Percentiles rank a stretch among this genome's conserved stretches.
phyloP scores from a whole-genome alignment of 768 basidiomycete genomes.

The Cyathus striatus region DNA sequence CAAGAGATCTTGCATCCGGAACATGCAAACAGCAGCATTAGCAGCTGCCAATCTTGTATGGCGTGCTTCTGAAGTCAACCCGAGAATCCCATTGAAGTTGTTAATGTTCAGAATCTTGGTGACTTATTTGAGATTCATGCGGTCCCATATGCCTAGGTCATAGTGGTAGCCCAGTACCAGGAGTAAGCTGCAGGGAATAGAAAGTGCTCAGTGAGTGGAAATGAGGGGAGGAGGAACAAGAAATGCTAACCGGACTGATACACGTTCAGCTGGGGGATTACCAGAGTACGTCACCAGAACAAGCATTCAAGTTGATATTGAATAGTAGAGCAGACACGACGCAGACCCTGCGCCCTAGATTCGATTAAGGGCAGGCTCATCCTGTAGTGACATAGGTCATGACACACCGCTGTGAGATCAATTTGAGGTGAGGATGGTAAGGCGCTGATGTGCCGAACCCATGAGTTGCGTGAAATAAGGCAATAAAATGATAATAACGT shows the following conservation, averaged over 20 bases:
- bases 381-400: no score
- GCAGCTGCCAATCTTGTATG: constrained; percentile 12
- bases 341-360: no score
- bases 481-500: no score
- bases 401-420: no score
- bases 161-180: constrained; percentile 50
- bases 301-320: no score
- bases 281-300: constrained; percentile 32
- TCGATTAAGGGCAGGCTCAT: no score
- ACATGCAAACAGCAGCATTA: constrained; percentile 38
- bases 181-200: constrained; percentile 31
- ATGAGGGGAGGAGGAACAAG: neutral
- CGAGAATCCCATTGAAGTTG: constrained; percentile 9
- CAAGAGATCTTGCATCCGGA: constrained; percentile 6
- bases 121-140: constrained; percentile 38
- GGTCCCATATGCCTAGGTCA: constrained; percentile 62
- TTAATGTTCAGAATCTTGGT: constrained; percentile 49
- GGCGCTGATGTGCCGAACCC: no score
- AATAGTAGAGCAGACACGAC: no score
- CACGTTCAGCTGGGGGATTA: no score
- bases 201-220: neutral
- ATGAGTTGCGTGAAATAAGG: no score
- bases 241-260: constrained; percentile 12
- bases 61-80: neutral
- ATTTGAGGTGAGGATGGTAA: no score